phyloP scores from a whole-genome alignment of 2,329 filamentous ascomycete genomes.

The Trichoderma guizhouense region DNA sequence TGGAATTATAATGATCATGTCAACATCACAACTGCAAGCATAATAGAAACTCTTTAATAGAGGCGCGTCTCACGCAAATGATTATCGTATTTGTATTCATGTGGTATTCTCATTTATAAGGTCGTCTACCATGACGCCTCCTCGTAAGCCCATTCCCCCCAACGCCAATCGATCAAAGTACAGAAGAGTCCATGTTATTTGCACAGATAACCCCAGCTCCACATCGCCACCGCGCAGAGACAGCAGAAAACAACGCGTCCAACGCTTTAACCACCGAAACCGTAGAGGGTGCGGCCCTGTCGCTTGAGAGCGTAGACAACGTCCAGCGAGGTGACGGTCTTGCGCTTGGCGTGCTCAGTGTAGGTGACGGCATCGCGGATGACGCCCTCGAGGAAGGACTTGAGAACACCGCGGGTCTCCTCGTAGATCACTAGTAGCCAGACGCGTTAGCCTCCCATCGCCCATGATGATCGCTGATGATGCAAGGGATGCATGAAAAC shows the following conservation, averaged over 20 bases:
- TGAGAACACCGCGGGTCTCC: constrained; percentile 73
- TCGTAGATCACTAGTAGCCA: constrained; percentile 65
- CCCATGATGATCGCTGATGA: constrained; percentile 66
- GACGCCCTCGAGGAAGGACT: constrained; percentile 74
- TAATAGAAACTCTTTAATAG: neutral
- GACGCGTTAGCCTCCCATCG: neutral
- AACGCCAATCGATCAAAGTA: constrained; percentile 32
- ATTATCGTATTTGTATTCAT: constrained; percentile 20
- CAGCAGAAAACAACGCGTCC: constrained; percentile 16
- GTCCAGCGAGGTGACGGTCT: constrained; percentile 70
- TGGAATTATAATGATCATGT: neutral
- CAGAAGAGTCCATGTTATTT: constrained; percentile 18
- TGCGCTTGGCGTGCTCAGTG: constrained; percentile 78
- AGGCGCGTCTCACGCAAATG: neutral
- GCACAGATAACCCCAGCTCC: constrained; percentile 16
- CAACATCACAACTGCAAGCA: neutral
- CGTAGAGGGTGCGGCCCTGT: constrained; percentile 76
- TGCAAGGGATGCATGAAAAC: constrained; percentile 61
- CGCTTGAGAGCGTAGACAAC: constrained; percentile 67
- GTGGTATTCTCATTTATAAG: constrained; percentile 24
- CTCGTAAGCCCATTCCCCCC: constrained; percentile 30
- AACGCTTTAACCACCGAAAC: constrained; percentile 74
- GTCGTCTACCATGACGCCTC: constrained; percentile 37
- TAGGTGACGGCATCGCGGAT: constrained; percentile 76
- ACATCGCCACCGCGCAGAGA: constrained; percentile 22